Percentiles rank a stretch among this genome's conserved stretches.
Conservation (phyloP, 148 eudicot species). For the Rhododendron henanense region DNA sequence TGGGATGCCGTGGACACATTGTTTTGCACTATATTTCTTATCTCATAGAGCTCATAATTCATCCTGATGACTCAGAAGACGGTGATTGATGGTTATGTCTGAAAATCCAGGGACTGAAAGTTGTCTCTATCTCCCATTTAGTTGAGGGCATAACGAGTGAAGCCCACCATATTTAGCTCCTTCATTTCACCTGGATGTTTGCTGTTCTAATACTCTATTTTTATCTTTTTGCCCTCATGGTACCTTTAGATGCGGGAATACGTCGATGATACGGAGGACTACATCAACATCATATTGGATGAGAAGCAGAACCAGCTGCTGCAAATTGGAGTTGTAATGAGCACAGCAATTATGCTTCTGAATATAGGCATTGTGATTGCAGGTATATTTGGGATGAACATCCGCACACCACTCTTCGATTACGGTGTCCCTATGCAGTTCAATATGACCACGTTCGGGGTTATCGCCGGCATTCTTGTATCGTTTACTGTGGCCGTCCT, state of each 20-base stretch:
- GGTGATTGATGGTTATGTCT: neutral
- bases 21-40: neutral
- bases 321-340: neutral
- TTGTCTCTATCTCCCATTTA: neutral
- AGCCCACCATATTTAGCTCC: neutral
- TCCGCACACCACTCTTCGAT: neutral
- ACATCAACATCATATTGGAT: slow-evolving; percentile 9
- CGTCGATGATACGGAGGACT: slow-evolving; percentile 2
- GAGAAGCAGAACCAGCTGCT: slow-evolving; percentile 13
- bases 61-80: neutral
- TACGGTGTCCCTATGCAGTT: neutral
- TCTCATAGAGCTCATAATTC: neutral
- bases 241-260: slow-evolving; percentile 5
- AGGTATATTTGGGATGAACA: neutral
- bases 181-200: neutral
- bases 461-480: neutral
- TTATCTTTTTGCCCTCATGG: neutral
- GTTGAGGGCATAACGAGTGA: neutral
- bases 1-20: neutral
- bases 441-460: neutral
- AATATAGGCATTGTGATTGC: neutral
- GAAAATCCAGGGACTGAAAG: neutral
- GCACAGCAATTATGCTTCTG: neutral
- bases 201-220: neutral
- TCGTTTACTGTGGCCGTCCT: neutral